Base-by-base conservation (phyloP, 371 early-diverging fungal genomes). In the Batkoa obscura region DNA sequence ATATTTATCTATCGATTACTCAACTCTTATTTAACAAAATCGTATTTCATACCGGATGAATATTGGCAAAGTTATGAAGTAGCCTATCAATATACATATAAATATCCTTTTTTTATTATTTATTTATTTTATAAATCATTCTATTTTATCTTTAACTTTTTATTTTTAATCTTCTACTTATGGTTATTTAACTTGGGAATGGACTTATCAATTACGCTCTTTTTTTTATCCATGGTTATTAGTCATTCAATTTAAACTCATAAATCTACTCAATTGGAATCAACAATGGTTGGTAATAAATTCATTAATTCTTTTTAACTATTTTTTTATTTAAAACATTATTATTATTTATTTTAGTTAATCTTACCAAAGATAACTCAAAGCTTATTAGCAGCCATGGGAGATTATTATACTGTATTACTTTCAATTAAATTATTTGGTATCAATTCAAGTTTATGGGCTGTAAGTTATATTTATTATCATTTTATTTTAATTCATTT, bases 101-200 rank as follows among this genome's bases (percentile, higher is more conserved):
- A 83, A 58, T 72, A 74, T 66, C 73, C 69, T 68, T 67, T 66
- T 67, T 55, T 48, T 12, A 38, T 15, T 13, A 43, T 61, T 10
- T 34, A 13, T 23, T 0, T 0, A 15, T 15, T 3, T 8, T 54
- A 10, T 57, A 30, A 46, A 13, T 9, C 30, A 43, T 23, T 37
- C 36, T 43, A 15, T 15, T 31, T 43, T 49, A 46, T 33, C 31
- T 31, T 13, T 33, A n/a, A 36, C 48, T 55, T 50, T 31, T 66
- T 51, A 59, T 53, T 55, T 43, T 23, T n/a, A 37, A 42, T 52
- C 37, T 43, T 51, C 49, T 57, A 72, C 68, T 38, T 79, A 81
- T 63, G 94, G 95, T 1, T 83, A 83, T 58, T 60, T 83, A 61
- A 90, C 94, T 3, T 94, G 94, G 93, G 93, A 93, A 65, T 93